Evolutionary conservation across 805 yeast genomes (phyloP).

Genomic region (Kazachstania kunashirensis): DNA sequence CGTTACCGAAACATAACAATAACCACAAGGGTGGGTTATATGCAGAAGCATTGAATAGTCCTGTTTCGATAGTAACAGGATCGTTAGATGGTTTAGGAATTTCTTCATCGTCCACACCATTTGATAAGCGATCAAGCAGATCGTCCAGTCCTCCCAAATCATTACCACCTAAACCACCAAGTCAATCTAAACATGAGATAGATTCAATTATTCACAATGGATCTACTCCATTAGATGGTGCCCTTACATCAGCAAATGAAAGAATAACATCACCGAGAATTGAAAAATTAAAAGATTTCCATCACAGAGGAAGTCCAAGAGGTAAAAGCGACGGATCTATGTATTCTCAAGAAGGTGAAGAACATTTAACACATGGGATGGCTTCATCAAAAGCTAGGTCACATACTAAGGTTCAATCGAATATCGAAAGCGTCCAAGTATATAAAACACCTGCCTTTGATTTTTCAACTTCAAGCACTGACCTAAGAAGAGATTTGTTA

Average conservation of each 20-base stretch:
- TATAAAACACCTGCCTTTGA: conserved; percentile 1
- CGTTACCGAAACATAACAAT: neutral
- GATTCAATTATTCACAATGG: no score
- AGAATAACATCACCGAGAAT: no score
- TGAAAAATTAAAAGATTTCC: no score
- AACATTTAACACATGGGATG: no score
- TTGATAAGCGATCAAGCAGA: no score
- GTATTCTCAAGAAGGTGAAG: conserved; percentile 3
- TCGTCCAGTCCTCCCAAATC: no score
- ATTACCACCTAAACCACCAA: no score
- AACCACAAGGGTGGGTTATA: neutral
- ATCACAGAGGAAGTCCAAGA: conserved; percentile 6
- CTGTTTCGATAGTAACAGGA: neutral
- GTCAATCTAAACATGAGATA: no score
- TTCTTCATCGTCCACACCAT: neutral
- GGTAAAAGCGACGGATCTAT: conserved; percentile 25
- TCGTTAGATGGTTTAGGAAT: neutral
- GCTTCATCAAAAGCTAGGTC: no score
- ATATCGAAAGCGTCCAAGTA: neutral
- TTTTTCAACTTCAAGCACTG: neutral
- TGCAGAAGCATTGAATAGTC: conserved; percentile 1
- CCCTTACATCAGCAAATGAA: no score
- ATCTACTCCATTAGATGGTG: no score
- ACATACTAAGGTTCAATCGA: neutral
- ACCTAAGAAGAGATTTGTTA: neutral